These are phyloP conservation scores for Arxiozyma slooffiae DNA, from an alignment of 1,139 yeast genomes.

Conservation along the genomic window DNA sequence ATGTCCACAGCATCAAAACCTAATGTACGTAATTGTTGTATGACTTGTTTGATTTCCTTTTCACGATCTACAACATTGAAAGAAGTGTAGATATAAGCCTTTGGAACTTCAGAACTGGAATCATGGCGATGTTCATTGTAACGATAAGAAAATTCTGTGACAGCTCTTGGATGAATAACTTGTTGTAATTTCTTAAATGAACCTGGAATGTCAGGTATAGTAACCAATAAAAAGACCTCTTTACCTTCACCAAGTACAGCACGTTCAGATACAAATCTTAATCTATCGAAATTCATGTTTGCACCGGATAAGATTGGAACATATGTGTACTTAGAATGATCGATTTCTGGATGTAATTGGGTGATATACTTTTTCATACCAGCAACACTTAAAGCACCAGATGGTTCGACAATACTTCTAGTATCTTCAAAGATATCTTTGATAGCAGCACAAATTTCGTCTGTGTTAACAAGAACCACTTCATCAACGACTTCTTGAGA, in stretches of 20 bases:
- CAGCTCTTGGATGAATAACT: slow-evolving; percentile 72
- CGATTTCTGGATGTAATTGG: slow-evolving; percentile 48
- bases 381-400: slow-evolving; percentile 94
- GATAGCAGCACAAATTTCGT: slow-evolving; percentile 94
- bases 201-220: slow-evolving; percentile 89
- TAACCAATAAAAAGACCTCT: slow-evolving; percentile 82
- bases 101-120: slow-evolving; percentile 31
- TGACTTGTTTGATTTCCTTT: slow-evolving; percentile 42
- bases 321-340: slow-evolving; percentile 63
- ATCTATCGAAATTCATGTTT: slow-evolving; percentile 92
- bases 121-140: slow-evolving; percentile 40
- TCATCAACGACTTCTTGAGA: slow-evolving; percentile 77
- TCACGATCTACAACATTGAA: slow-evolving; percentile 71
- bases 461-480: slow-evolving; percentile 77
- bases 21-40: slow-evolving; percentile 36
- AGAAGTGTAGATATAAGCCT: slow-evolving; percentile 78
- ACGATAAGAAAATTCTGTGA: slow-evolving; percentile 91
- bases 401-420: slow-evolving; percentile 87
- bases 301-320: slow-evolving; percentile 91
- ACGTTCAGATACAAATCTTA: slow-evolving; percentile 94
- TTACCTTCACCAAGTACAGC: slow-evolving; percentile 96
- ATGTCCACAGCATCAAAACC: slow-evolving; percentile 71
- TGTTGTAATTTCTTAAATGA: slow-evolving; percentile 69
- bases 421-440: slow-evolving; percentile 95
- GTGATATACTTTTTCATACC: slow-evolving; percentile 78